phyloP scores from a whole-genome alignment of 2,329 filamentous ascomycete species.

The Massarina eburnea region DNA sequence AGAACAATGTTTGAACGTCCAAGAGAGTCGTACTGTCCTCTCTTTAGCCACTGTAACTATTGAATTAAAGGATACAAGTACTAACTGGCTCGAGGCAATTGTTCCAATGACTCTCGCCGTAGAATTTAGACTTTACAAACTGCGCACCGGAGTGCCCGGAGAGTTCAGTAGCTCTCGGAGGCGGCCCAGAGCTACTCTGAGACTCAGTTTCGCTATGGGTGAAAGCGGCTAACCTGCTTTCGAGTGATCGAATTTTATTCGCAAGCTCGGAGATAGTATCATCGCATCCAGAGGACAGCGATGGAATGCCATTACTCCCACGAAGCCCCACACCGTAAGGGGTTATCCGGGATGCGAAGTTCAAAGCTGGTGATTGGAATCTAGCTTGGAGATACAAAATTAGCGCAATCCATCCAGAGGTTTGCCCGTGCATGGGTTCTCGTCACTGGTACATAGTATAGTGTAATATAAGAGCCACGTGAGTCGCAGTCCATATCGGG shows the following conservation, averaged over 20 bases:
- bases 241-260: not conserved
- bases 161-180: not conserved
- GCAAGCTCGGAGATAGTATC: not conserved
- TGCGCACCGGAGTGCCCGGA: not conserved
- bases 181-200: not conserved
- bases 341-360: too few relatives aligned
- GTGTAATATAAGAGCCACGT: too few relatives aligned
- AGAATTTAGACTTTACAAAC: conserved; percentile 56
- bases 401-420: too few relatives aligned
- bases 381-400: too few relatives aligned
- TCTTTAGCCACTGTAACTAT: too few relatives aligned
- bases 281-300: too few relatives aligned
- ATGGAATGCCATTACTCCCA: too few relatives aligned
- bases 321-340: too few relatives aligned
- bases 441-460: too few relatives aligned
- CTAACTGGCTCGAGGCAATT: conserved; percentile 34
- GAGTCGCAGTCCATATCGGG: too few relatives aligned
- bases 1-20: conserved; percentile 13
- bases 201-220: not conserved
- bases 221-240: not conserved
- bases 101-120: conserved; percentile 58
- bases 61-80: conserved; percentile 16
- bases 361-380: too few relatives aligned
- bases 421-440: too few relatives aligned
- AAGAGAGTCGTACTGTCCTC: conserved; percentile 19